These are phyloP conservation scores for Dendrostoma leiphaemia DNA, from an alignment of 2,329 filamentous ascomycete genomes.

Conservation along the genomic window DNA sequence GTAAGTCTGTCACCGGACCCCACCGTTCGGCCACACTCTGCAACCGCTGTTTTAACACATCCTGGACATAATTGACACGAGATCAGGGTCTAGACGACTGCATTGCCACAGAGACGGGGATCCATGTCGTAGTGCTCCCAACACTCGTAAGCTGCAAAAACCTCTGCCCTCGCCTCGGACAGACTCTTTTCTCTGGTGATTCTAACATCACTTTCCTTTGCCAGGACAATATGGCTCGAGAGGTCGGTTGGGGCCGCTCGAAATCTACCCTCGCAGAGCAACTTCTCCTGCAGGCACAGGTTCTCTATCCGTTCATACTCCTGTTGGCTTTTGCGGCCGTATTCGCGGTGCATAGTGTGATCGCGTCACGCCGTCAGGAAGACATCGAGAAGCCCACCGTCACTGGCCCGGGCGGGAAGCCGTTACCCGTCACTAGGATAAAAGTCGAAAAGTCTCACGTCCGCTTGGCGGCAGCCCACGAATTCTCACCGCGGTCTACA, in stretches of 20 bases:
- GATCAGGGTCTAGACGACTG: constrained; percentile 19
- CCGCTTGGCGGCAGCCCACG: constrained; percentile 38
- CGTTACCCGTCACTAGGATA: constrained; percentile 60
- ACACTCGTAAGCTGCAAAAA: constrained; percentile 11
- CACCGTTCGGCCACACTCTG: constrained; percentile 20
- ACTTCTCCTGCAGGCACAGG: constrained; percentile 45
- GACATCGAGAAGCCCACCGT: constrained; percentile 45
- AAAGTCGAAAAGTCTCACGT: constrained; percentile 48
- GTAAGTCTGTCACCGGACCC: constrained; percentile 21
- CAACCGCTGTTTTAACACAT: constrained; percentile 16
- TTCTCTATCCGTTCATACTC: constrained; percentile 52
- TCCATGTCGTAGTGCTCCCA: constrained; percentile 19
- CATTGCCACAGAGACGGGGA: constrained; percentile 18
- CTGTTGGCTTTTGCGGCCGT: constrained; percentile 50
- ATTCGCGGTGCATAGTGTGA: constrained; percentile 52
- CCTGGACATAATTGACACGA: constrained; percentile 18
- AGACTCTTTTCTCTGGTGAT: background rate
- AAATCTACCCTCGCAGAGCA: constrained; percentile 36
- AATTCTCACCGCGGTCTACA: constrained; percentile 52
- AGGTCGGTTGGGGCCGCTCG: constrained; percentile 21
- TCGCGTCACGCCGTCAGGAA: constrained; percentile 49
- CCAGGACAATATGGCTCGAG: constrained; percentile 16
- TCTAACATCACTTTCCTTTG: constrained; percentile 4
- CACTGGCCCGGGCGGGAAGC: constrained; percentile 84
- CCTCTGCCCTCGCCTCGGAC: background rate